Conservation (phyloP, 306 rosid species). For the Cucurbita maxima region DNA sequence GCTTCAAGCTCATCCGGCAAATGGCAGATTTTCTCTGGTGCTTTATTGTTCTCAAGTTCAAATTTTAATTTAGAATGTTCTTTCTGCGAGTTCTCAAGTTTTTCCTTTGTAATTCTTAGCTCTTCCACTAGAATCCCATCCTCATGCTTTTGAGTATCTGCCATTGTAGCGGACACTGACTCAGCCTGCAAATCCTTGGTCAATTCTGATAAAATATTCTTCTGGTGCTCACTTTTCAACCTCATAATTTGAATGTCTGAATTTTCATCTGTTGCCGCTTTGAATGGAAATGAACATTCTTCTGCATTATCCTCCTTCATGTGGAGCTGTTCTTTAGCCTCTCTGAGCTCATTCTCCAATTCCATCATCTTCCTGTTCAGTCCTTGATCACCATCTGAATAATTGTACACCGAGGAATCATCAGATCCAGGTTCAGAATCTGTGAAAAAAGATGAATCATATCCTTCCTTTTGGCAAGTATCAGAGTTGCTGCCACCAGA, state of each 20-base stretch:
- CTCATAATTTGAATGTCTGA: slow-evolving; percentile 34
- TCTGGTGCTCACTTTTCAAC: slow-evolving; percentile 40
- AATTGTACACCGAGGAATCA: slow-evolving; percentile 79
- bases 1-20: slow-evolving; percentile 53
- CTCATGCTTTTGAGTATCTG: too few relatives aligned
- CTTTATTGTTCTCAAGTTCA: slow-evolving; percentile 35
- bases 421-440: slow-evolving; percentile 89
- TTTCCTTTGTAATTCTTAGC: slow-evolving; percentile 36
- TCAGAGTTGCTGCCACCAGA: slow-evolving; percentile 42
- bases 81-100: slow-evolving; percentile 39
- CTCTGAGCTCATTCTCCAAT: slow-evolving; percentile 75
- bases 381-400: slow-evolving; percentile 38
- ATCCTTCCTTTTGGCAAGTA: slow-evolving; percentile 56
- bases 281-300: slow-evolving; percentile 21
- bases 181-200: neutral
- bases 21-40: slow-evolving; percentile 33
- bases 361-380: slow-evolving; percentile 49
- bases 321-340: slow-evolving; percentile 54
- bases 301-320: slow-evolving; percentile 44
- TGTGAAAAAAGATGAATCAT: slow-evolving; percentile 61
- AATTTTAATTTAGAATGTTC: slow-evolving; percentile 41
- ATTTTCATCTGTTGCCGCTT: slow-evolving; percentile 23
- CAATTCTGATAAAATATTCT: slow-evolving; percentile 10
- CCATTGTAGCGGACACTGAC: too few relatives aligned
- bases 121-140: slow-evolving; percentile 30